These are phyloP conservation scores for Aspergillus amoenus DNA, from an alignment of 2,329 filamentous ascomycete genomes.

Conservation along the genomic window DNA sequence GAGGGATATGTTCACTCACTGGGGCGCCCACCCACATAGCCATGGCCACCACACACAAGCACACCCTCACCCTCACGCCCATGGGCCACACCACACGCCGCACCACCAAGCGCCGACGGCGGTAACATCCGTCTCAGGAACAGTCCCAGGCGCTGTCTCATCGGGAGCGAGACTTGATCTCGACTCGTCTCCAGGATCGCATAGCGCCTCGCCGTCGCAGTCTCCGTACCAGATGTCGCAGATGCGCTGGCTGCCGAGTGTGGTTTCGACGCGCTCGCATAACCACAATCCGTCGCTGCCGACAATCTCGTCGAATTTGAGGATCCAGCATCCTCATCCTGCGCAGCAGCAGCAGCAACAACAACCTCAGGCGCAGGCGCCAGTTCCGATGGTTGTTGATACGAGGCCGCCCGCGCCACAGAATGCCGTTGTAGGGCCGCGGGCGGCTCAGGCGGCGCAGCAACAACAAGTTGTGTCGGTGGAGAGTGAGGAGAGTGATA, in stretches of 20 bases:
- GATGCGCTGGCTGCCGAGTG: constrained; percentile 27
- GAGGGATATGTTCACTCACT: constrained; percentile 4
- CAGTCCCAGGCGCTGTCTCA: background rate
- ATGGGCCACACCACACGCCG: background rate
- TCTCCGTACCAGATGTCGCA: constrained; percentile 24
- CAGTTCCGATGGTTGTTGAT: constrained; percentile 18
- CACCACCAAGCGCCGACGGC: background rate
- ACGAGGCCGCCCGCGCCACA: constrained; percentile 1
- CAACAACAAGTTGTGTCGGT: constrained; percentile 11
- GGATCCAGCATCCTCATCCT: constrained; percentile 16
- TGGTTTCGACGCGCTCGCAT: constrained; percentile 19
- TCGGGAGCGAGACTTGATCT: background rate
- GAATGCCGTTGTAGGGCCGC: background rate
- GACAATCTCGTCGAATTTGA: constrained; percentile 21
- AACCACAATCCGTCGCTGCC: constrained; percentile 15
- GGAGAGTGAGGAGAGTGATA: constrained; percentile 19
- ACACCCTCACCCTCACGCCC: background rate
- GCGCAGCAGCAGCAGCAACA: constrained; percentile 8
- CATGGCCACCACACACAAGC: background rate
- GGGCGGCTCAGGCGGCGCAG: background rate
- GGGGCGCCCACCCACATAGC: constrained; percentile 1
- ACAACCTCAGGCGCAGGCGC: constrained; percentile 7
- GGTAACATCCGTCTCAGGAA: background rate
- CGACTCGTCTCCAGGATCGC: background rate
- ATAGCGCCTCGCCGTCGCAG: constrained; percentile 11